Conservation (phyloP, 2,329 filamentous ascomycete genomes). For the Microdochium trichocladiopsis region DNA sequence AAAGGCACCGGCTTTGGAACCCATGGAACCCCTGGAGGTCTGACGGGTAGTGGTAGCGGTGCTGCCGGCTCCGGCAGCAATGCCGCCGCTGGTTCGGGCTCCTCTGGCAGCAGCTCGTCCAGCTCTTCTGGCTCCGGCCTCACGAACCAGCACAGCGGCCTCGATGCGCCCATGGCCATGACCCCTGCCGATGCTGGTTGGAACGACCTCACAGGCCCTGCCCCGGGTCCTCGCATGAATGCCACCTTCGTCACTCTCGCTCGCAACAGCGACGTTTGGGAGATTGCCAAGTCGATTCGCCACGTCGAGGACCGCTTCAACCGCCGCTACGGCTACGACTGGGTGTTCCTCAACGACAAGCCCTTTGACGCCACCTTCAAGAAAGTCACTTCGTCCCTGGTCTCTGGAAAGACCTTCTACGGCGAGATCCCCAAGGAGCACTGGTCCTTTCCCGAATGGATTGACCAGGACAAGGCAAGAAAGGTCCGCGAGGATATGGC, state of each 20-base stretch:
- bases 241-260: slow-evolving; percentile 96
- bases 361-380: slow-evolving; percentile 92
- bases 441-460: slow-evolving; percentile 95
- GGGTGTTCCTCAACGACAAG: slow-evolving; percentile 97
- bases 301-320: slow-evolving; percentile 99
- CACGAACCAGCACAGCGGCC: slow-evolving; percentile 25
- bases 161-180: slow-evolving; percentile 42
- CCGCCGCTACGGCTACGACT: slow-evolving; percentile 92
- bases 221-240: slow-evolving; percentile 74
- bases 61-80: slow-evolving; percentile 10
- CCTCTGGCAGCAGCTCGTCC: slow-evolving; percentile 13
- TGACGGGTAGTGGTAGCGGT: slow-evolving; percentile 14
- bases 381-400: slow-evolving; percentile 78
- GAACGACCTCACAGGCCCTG: slow-evolving; percentile 42
- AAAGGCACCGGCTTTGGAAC: slow-evolving; percentile 9
- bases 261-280: slow-evolving; percentile 90
- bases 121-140: neutral
- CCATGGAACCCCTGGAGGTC: slow-evolving; percentile 9
- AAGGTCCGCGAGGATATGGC: slow-evolving; percentile 93
- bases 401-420: slow-evolving; percentile 90
- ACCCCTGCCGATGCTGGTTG: slow-evolving; percentile 45
- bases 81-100: slow-evolving; percentile 8
- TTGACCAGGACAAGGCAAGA: slow-evolving; percentile 88
- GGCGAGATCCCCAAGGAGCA: slow-evolving; percentile 85
- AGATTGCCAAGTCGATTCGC: slow-evolving; percentile 91